Evolutionary conservation across 768 basidiomycete species (phyloP).

Genomic region (Hebeloma cylindrosporum): DNA sequence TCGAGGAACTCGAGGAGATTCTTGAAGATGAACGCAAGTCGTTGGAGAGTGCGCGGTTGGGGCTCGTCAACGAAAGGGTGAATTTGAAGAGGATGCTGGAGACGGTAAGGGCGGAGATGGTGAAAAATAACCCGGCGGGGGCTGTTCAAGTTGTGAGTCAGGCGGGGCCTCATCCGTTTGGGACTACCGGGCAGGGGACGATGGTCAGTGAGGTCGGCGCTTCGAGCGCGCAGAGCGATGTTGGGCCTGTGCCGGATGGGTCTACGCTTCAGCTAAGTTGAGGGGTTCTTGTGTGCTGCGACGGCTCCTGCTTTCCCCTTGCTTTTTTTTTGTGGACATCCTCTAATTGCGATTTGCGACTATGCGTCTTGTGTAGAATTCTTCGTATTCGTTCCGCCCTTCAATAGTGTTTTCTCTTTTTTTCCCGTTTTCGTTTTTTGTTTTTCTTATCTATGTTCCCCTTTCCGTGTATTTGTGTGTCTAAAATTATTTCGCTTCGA

Average conservation of each 20-base stretch:
- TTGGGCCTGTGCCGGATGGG: conserved; percentile 57
- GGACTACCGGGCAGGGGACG: conserved; percentile 62
- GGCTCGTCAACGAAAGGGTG: conserved; percentile 77
- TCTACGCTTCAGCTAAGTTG: conserved; percentile 51
- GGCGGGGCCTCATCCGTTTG: conserved; percentile 40
- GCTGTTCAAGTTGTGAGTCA: conserved; percentile 20
- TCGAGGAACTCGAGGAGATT: conserved; percentile 90
- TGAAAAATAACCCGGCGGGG: conserved; percentile 46
- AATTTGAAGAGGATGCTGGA: conserved; percentile 73
- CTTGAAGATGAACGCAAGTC: conserved; percentile 87
- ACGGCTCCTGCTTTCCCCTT: not conserved
- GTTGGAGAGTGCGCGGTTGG: conserved; percentile 79
- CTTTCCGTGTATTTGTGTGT: not conserved
- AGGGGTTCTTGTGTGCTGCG: not conserved
- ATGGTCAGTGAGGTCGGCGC: conserved; percentile 52
- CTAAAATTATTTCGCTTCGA: not conserved
- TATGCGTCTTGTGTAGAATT: too few relatives aligned
- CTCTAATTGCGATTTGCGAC: conserved; percentile 3
- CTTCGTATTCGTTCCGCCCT: too few relatives aligned
- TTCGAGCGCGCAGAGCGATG: conserved; percentile 47
- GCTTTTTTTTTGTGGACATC: conserved; percentile 8
- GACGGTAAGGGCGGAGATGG: conserved; percentile 60
- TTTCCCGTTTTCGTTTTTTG: conserved; percentile 1
- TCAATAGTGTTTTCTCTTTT: conserved; percentile 6
- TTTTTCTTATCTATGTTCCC: not conserved